Evolutionary conservation across 495 filamentous ascomycete genomes (phyloP), one percentile per base, ranked within the genome.

Genomic region (Penicillium bovifimosum): DNA sequence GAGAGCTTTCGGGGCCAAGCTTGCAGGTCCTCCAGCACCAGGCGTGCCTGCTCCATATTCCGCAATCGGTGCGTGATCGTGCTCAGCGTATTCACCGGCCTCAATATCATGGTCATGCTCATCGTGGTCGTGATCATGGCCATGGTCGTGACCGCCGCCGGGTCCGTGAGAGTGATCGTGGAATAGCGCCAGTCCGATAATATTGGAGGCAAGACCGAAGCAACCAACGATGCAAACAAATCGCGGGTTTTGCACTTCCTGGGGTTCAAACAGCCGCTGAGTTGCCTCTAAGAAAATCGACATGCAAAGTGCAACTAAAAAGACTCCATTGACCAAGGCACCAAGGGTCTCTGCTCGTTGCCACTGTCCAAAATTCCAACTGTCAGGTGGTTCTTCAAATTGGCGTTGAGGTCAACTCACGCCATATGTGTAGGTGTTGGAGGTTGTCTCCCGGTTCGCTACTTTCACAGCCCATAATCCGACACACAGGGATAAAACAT

Each of bases 301-400:
- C 35, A 97, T 72, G 71, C 95, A 97, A 14, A 98, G 78, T 0
- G 93, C 93, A 59, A 98, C 90, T 39, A 98, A 76, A 71, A 98
- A 98, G 3, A 97, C 91, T 50, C 95, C 93, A 60, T 98, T 98
- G 62, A 96, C 85, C 43, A 96, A 79, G 14, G 93, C 93, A 64
- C 93, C 93, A 7, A 98, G 79, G 14, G 95, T 96, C 77, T 98
- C 93, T n/a, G 93, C 93, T 40, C 95, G 87, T 78, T 96, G 85
- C 90, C 91, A 98, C 78, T 91, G 59, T 26, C 72, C 48, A 64
- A 1, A 74, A 62, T 35, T 66, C 67, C 47, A 68, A 46, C 20
- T 24, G 54, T 68, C 40, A 65, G 59, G 47, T 36, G 9, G 41
- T 31, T 20, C 55, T 56, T 34, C 44, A 38, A 36, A 10, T 41